Evolutionary conservation across 495 filamentous ascomycete genomes (phyloP).

Genomic region (Penicillium bialowiezense): DNA sequence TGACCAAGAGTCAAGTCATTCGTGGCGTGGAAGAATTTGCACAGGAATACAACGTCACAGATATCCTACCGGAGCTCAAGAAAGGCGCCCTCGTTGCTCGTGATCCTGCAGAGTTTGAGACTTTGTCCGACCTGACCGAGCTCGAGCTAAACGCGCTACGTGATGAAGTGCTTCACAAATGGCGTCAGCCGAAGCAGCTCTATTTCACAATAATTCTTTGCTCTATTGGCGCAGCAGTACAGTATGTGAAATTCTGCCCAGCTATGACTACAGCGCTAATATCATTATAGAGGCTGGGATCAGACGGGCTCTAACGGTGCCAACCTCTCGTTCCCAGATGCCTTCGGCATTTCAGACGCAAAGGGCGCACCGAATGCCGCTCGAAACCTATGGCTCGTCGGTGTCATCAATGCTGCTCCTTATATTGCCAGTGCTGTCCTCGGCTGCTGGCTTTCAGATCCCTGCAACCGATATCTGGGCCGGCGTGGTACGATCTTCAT

Average conservation of each 20-base stretch:
- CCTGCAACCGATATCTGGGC: conserved; percentile 52
- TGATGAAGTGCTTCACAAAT: conserved; percentile 60
- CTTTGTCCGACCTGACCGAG: conserved; percentile 55
- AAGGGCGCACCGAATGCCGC: conserved; percentile 9
- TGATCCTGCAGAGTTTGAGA: conserved; percentile 53
- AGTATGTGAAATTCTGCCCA: conserved; percentile 33
- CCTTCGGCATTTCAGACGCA: conserved; percentile 50
- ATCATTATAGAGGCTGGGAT: conserved; percentile 54
- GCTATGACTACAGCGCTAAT: conserved; percentile 1
- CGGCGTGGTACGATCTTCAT: conserved; percentile 61
- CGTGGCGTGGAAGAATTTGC: conserved; percentile 57
- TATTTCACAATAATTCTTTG: conserved; percentile 70
- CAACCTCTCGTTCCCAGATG: conserved; percentile 58
- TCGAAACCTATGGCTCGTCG: conserved; percentile 58
- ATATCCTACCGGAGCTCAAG: conserved; percentile 48
- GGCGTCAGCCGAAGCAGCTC: conserved; percentile 59
- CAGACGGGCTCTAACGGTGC: conserved; percentile 75
- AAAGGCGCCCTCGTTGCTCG: conserved; percentile 66
- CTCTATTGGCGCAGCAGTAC: conserved; percentile 69
- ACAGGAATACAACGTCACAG: conserved; percentile 37
- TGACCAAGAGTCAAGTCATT: conserved; percentile 50
- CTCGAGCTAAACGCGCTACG: conserved; percentile 51
- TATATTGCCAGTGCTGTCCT: conserved; percentile 38
- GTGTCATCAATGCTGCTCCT: conserved; percentile 56
- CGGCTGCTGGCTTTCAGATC: conserved; percentile 63